Evolutionary conservation across 2,329 filamentous ascomycete species (phyloP).

Genomic region (Fusarium brachygibbosum): DNA sequence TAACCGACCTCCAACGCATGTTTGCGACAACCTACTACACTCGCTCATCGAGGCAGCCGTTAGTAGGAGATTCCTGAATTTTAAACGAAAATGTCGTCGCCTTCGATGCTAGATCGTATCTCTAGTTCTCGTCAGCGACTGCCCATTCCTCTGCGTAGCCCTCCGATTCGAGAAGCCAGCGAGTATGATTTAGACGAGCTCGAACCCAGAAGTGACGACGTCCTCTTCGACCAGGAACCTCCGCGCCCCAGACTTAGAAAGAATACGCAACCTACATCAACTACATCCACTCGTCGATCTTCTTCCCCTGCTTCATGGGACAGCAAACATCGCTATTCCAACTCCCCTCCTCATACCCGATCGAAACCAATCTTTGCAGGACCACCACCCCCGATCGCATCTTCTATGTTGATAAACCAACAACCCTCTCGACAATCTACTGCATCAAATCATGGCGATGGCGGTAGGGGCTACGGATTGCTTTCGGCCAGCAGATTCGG

Average conservation of each 20-base stretch:
- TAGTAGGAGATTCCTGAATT: not conserved
- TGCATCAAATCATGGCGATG: slow-evolving; percentile 30
- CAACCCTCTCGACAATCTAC: slow-evolving; percentile 13
- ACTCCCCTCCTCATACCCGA: slow-evolving; percentile 53
- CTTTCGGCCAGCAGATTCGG: slow-evolving; percentile 37
- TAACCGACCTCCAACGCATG: slow-evolving; percentile 26
- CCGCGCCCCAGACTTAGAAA: slow-evolving; percentile 43
- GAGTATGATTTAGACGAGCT: slow-evolving; percentile 58
- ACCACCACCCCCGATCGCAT: slow-evolving; percentile 66
- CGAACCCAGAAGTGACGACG: slow-evolving; percentile 54
- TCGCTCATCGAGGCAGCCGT: not conserved
- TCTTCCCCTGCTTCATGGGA: slow-evolving; percentile 39
- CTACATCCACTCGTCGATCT: slow-evolving; percentile 24
- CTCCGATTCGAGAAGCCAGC: slow-evolving; percentile 46
- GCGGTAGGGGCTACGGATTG: slow-evolving; percentile 26
- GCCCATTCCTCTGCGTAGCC: slow-evolving; percentile 48
- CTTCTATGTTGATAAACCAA: slow-evolving; percentile 53
- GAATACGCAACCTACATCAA: slow-evolving; percentile 16
- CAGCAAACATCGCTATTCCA: slow-evolving; percentile 48
- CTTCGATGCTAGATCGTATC: slow-evolving; percentile 49
- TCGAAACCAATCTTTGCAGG: slow-evolving; percentile 60
- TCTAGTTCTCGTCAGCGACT: slow-evolving; percentile 44
- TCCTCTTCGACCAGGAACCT: slow-evolving; percentile 41
- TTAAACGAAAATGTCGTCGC: slow-evolving; percentile 47
- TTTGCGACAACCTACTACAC: slow-evolving; percentile 20